Percentiles rank a stretch among this genome's conserved stretches.
Conservation (phyloP, 108 stramenopile species). For the Cyclotella cryptica region DNA sequence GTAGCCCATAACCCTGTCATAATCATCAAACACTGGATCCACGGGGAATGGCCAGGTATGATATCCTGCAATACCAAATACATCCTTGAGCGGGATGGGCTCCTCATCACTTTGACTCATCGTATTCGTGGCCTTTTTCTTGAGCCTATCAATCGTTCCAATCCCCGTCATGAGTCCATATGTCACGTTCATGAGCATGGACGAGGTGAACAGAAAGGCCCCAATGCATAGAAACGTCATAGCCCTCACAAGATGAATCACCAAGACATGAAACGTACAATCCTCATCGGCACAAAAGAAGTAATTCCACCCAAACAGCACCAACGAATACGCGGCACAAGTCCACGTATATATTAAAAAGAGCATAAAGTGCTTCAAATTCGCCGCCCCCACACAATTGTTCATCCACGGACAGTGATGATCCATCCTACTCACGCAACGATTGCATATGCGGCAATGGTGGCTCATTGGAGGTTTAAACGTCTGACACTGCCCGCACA, state of each 20-base stretch:
- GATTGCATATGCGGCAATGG: constrained; percentile 98
- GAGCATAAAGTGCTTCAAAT: constrained; percentile 95
- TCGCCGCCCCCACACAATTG: constrained; percentile 94
- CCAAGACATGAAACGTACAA: constrained; percentile 78
- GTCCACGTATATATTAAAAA: constrained; percentile 95
- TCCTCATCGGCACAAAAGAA: constrained; percentile 85
- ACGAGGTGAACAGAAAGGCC: constrained; percentile 85
- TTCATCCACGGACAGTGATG: constrained; percentile 99
- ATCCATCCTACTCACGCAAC: constrained; percentile 97
- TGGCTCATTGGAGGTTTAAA: constrained; percentile 97
- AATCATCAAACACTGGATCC: constrained; percentile 91
- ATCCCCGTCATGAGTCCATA: constrained; percentile 91
- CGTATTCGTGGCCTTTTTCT: constrained; percentile 88
- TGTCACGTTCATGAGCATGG: constrained; percentile 87
- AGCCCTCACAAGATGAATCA: constrained; percentile 82
- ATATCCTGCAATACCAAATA: constrained; percentile 87
- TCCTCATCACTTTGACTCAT: constrained; percentile 84
- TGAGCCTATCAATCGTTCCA: constrained; percentile 90
- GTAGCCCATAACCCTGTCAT: constrained; percentile 84
- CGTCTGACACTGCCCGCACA: constrained; percentile 96
- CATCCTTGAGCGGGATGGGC: constrained; percentile 87
- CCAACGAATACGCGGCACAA: constrained; percentile 81
- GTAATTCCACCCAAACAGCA: constrained; percentile 88
- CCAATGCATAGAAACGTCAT: constrained; percentile 85
- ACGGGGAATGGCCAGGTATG: constrained; percentile 84